phyloP scores from a whole-genome alignment of 1,139 yeast genomes.

The Oligophagozyma castellii region DNA sequence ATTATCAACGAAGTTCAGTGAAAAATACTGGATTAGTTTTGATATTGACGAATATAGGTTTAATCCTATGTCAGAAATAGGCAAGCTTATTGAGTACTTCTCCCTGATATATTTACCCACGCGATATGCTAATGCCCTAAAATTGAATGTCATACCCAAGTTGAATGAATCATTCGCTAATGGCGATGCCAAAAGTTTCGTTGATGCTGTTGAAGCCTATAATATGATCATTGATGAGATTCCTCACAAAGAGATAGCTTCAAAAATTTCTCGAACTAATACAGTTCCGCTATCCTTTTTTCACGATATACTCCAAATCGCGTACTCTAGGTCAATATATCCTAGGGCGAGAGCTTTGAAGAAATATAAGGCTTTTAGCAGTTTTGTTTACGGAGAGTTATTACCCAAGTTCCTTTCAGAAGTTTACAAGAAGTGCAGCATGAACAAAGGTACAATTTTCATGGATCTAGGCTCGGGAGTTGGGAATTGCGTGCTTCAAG shows the following conservation, averaged over 20 bases:
- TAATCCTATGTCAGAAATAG: slow-evolving; percentile 63
- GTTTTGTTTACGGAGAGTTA: slow-evolving; percentile 83
- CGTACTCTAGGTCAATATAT: slow-evolving; percentile 66
- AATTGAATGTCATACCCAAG: slow-evolving; percentile 34
- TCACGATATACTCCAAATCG: slow-evolving; percentile 57
- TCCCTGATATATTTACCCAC: slow-evolving; percentile 34
- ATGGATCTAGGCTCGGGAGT: slow-evolving; percentile 91
- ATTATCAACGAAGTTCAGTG: slow-evolving; percentile 20
- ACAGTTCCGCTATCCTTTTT: slow-evolving; percentile 42
- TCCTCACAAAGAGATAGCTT: slow-evolving; percentile 24
- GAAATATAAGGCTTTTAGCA: slow-evolving; percentile 74
- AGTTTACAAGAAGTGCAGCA: slow-evolving; percentile 49
- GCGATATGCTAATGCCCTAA: slow-evolving; percentile 27
- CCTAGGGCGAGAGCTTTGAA: slow-evolving; percentile 55
- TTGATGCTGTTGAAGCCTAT: slow-evolving; percentile 28
- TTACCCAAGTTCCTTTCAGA: slow-evolving; percentile 64
- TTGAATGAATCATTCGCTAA: slow-evolving; percentile 31
- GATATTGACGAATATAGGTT: slow-evolving; percentile 20
- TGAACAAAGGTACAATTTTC: slow-evolving; percentile 42
- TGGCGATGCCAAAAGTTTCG: slow-evolving; percentile 25
- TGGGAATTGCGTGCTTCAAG: slow-evolving; percentile 83
- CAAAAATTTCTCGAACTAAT: slow-evolving; percentile 27
- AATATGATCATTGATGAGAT: slow-evolving; percentile 28
- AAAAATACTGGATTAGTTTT: slow-evolving; percentile 21
- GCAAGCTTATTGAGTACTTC: slow-evolving; percentile 39